These are phyloP conservation scores for Aspergillus jensenii DNA, from an alignment of 2,329 filamentous ascomycete species.

Conservation along the genomic window DNA sequence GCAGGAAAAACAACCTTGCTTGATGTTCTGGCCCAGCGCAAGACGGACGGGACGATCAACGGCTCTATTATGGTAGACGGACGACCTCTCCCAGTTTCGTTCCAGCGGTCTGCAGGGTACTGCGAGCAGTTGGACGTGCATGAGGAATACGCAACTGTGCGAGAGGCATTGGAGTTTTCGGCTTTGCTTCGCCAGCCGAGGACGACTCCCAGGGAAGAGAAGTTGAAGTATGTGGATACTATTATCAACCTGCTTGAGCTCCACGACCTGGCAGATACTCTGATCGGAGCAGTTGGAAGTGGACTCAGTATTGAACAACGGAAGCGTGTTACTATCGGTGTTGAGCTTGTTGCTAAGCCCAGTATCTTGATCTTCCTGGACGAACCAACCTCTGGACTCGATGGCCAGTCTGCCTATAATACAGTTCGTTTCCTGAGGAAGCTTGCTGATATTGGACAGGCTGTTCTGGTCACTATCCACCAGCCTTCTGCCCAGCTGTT, in stretches of 20 bases:
- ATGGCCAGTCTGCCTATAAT: conserved; percentile 65
- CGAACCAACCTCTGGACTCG: conserved; percentile 68
- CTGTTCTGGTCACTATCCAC: conserved; percentile 70
- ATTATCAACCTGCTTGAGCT: conserved; percentile 65
- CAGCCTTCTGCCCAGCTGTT: conserved; percentile 67
- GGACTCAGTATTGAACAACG: conserved; percentile 63
- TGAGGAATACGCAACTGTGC: conserved; percentile 63
- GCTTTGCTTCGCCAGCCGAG: conserved; percentile 62
- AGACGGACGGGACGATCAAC: conserved; percentile 60
- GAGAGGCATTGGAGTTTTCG: conserved; percentile 66
- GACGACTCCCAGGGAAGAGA: conserved; percentile 55
- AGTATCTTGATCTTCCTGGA: conserved; percentile 69
- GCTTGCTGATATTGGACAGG: conserved; percentile 63
- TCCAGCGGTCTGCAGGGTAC: conserved; percentile 67
- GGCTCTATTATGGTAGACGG: conserved; percentile 69
- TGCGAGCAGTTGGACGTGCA: conserved; percentile 70
- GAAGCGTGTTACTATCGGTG: conserved; percentile 70
- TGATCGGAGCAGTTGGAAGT: conserved; percentile 49
- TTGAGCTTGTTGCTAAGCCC: conserved; percentile 69
- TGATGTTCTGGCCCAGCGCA: conserved; percentile 71
- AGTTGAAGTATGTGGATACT: conserved; percentile 63
- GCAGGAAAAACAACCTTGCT: conserved; percentile 75
- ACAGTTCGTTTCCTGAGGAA: conserved; percentile 68
- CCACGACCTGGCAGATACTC: conserved; percentile 62
- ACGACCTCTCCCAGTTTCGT: conserved; percentile 57